These are phyloP conservation scores for Parafenestella ontariensis DNA, from an alignment of 2,329 filamentous ascomycete genomes.

Conservation along the genomic window DNA sequence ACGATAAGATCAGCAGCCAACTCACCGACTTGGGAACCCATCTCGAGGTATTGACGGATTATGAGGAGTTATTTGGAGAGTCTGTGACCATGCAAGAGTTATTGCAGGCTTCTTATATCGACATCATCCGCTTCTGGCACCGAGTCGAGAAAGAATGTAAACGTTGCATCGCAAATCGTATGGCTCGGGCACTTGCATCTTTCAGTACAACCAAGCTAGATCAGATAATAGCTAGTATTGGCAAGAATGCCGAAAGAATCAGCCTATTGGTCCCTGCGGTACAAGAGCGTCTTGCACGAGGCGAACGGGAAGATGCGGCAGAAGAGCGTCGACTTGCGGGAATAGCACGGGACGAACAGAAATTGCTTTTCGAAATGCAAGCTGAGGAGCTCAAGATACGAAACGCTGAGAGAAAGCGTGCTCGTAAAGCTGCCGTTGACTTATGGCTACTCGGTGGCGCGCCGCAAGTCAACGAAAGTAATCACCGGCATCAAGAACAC, in stretches of 20 bases:
- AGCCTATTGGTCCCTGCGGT: slow-evolving; percentile 3
- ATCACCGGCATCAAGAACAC: slow-evolving; percentile 1
- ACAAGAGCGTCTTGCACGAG: slow-evolving; percentile 3
- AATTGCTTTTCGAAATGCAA: slow-evolving; percentile 1
- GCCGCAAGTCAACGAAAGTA: slow-evolving; percentile 1
- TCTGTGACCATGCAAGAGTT: background rate
- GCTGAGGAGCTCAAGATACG: slow-evolving; percentile 2
- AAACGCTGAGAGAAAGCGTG: background rate
- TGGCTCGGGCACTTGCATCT: slow-evolving; percentile 1
- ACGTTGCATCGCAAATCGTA: slow-evolving; percentile 2
- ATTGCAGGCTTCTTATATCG: slow-evolving; percentile 2
- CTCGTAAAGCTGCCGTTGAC: background rate
- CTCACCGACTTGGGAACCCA: background rate
- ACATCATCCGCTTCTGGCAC: slow-evolving; percentile 4
- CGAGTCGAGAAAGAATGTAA: slow-evolving; percentile 3
- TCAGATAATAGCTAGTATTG: slow-evolving; percentile 1
- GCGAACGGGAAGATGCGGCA: slow-evolving; percentile 2
- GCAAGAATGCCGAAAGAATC: slow-evolving; percentile 1
- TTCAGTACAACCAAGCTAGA: slow-evolving; percentile 1
- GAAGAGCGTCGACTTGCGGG: slow-evolving; percentile 3
- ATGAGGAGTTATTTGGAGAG: slow-evolving; percentile 1
- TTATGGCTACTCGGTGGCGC: background rate
- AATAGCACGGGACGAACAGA: slow-evolving; percentile 1
- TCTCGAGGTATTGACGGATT: background rate
- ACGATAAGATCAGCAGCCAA: slow-evolving; percentile 2